Evolutionary conservation across 352 stramenopile species (phyloP), one percentile per base, ranked within the genome.

Genomic region (Peronospora belbahrii): DNA sequence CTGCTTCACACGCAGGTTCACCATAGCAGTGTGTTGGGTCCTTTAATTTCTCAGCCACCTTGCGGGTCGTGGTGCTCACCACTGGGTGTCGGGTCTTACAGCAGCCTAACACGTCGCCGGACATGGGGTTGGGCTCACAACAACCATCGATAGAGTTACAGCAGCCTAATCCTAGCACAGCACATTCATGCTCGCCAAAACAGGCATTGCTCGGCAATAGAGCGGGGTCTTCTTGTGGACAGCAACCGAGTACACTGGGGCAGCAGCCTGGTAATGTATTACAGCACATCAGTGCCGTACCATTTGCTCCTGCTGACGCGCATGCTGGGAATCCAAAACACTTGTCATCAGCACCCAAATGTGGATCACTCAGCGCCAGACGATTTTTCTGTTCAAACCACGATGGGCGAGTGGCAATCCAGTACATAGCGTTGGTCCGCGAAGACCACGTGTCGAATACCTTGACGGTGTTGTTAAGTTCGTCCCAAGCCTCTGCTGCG

Each of bases 391-490:
- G 62, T 10, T 52, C 52, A 17, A 82, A 79, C 77, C 77, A 88
- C 17, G 74, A 85, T 22, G 70, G 74, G 4, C 76, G 67, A 34
- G 79, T 88, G 0, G 76, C 79, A 46, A 85, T 70, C 74, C 74
- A 91, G 38, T 78, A 65, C 65, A 88, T 65, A 13, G 79, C 65
- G 49, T 91, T 88, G 0, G 72, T 60, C n/a, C 55, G 64, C 17
- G 76, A 87, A 35, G 82, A 85, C 74, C 80, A 87, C 52, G 73
- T 81, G 55, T 91, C 80, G 42, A 78, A 88, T 2, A 42, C 52
- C 23, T 58, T 59, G 17, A 86, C 59, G 2, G 59, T 67, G 22
- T 60, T 56, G 2, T 52, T 59, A n/a, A 91, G 60, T 34, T 84
- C 68, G 19, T 83, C 49, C 80, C 80, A 91, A 42, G 74, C 80